Evolutionary conservation across 768 basidiomycete genomes (phyloP), one percentile per base, ranked within the genome.

Genomic region (Sistotremastrum suecicum): DNA sequence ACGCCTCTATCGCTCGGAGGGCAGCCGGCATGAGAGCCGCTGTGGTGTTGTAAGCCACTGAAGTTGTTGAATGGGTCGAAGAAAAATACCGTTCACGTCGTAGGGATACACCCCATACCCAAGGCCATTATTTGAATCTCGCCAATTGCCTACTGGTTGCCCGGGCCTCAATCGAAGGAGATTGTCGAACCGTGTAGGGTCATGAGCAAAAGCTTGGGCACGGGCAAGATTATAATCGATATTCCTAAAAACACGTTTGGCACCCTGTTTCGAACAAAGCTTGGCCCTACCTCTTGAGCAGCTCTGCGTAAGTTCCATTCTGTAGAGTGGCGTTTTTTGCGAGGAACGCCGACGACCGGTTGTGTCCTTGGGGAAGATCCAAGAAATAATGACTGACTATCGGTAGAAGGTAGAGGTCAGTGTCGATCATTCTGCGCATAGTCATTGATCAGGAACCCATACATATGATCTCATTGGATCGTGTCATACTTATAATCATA

Each of bases 41-140:
- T 7, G 65, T 58, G 31, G 69, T 65, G 8, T 20, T 20, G 20
- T 20, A 20, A 20, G 20, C 20, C 20, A 20, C 20, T 20, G 20
- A 20, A 20, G 20, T 20, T 20, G 20, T 66, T 54, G 7, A 70
- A 52, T 37, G 66, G 63, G 3, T 64, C 64, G n/a, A 66, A 66
- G 5, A 69, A 64, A 8, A 69, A 56, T 6, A 66, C 68, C 28
- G 42, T 69, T 66, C 41, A 70, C 66, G 49, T 69, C 69, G 51
- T 69, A 70, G 30, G 69, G 69, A 34, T 63, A 65, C 30, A 60
- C 56, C 8, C 69, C 69, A 52, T 61, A 68, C 28, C 67, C 69
- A 3, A 66, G 56, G 7, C 69, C 69, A 43, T 64, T 50, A 42
- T 63, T 63, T 35, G 64, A 66, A 49, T 70, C 69, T 37, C 69